Conservation (phyloP, 441 rosid genomes). For the Erodium moschatum region DNA sequence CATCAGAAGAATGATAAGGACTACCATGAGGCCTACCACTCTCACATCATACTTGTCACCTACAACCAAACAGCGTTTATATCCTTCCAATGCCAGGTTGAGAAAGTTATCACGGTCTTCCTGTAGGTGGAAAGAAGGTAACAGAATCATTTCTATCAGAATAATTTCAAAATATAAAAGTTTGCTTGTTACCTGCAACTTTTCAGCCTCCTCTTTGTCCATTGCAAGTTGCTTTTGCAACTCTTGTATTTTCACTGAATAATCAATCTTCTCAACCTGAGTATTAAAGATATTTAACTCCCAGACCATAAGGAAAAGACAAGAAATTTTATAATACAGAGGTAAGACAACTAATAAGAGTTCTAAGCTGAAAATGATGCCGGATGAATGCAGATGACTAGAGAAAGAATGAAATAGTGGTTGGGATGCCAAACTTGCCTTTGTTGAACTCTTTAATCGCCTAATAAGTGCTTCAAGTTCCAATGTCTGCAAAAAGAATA, state of each 20-base stretch:
- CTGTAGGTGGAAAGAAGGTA: constrained; percentile 34
- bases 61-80: constrained; percentile 71
- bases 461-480: constrained; percentile 72
- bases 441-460: constrained; percentile 54
- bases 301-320: constrained; percentile 9
- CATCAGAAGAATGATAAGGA: constrained; percentile 13
- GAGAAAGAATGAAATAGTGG: constrained; percentile 5
- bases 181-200: constrained; percentile 49
- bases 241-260: constrained; percentile 72
- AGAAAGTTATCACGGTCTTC: constrained; percentile 92
- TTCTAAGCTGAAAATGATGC: neutral
- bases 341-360: constrained; percentile 8
- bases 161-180: constrained; percentile 10
- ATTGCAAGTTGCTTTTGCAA: constrained; percentile 77
- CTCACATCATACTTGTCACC: constrained; percentile 91
- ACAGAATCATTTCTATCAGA: too few species aligned
- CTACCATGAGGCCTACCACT: constrained; percentile 51
- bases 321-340: constrained; percentile 2
- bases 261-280: constrained; percentile 77
- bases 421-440: constrained; percentile 37
- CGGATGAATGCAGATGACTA: neutral
- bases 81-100: constrained; percentile 82
- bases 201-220: constrained; percentile 86
- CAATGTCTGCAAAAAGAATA: constrained; percentile 38
- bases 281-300: constrained; percentile 8